These are phyloP conservation scores for Trichophyton verrucosum DNA, from an alignment of 2,329 filamentous ascomycete genomes.

Conservation along the genomic window DNA sequence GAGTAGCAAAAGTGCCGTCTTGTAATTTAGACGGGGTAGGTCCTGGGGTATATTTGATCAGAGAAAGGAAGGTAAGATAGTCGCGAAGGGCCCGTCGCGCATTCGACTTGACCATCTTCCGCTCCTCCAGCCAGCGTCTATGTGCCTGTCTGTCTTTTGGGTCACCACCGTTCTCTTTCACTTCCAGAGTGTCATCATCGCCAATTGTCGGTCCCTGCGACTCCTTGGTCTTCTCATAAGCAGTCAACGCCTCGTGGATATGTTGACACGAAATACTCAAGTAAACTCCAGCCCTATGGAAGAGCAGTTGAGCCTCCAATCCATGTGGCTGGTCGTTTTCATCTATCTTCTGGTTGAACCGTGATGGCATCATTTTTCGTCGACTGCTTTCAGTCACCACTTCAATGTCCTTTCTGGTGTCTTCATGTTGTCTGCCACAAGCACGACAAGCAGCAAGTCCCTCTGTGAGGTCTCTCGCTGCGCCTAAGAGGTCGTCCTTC, in stretches of 20 bases:
- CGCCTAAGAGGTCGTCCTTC: conserved; percentile 60
- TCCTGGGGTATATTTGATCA: conserved; percentile 68
- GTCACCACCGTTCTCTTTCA: conserved; percentile 6
- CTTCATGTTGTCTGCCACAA: conserved; percentile 41
- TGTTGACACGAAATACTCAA: conserved; percentile 57
- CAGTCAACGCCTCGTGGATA: conserved; percentile 42
- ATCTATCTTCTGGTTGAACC: conserved; percentile 40
- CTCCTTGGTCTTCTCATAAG: conserved; percentile 9
- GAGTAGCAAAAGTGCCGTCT: conserved; percentile 27
- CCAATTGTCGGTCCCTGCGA: background rate
- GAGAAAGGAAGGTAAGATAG: conserved; percentile 57
- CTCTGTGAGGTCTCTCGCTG: conserved; percentile 56
- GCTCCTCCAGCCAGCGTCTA: conserved; percentile 42
- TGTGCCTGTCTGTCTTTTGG: conserved; percentile 35
- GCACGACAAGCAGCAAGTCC: conserved; percentile 48
- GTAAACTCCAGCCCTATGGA: conserved; percentile 62
- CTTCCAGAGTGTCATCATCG: background rate
- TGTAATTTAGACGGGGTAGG: conserved; percentile 40
- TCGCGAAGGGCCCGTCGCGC: conserved; percentile 67
- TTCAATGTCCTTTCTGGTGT: conserved; percentile 41
- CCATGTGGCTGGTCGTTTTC: conserved; percentile 61
- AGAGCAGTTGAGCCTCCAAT: conserved; percentile 60
- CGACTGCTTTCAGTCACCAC: conserved; percentile 32
- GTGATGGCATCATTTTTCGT: conserved; percentile 25
- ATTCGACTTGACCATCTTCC: conserved; percentile 58